These are phyloP conservation scores for Claviceps arundinis DNA, from an alignment of 2,329 filamentous ascomycete species.

Conservation along the genomic window DNA sequence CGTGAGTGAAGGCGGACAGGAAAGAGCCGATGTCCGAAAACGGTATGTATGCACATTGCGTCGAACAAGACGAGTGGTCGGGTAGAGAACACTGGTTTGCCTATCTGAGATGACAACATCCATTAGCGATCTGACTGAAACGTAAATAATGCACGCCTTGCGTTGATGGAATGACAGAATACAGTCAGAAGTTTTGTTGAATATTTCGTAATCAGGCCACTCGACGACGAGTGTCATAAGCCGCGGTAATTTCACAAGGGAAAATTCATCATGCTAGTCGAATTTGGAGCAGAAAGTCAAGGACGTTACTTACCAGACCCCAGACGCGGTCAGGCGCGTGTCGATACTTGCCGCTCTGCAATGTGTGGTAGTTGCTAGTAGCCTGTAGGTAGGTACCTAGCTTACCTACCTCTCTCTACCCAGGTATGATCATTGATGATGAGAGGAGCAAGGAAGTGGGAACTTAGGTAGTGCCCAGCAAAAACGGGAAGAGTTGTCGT, in stretches of 20 bases:
- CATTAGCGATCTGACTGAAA: background rate
- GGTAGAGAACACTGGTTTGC: background rate
- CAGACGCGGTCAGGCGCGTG: background rate
- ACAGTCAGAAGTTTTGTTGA: constrained; percentile 1
- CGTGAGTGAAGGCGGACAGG: background rate
- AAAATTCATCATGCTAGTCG: constrained; percentile 3
- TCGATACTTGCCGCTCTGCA: background rate
- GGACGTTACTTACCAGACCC: background rate
- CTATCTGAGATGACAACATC: background rate
- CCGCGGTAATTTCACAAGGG: constrained; percentile 5
- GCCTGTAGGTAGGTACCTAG: too few relatives aligned
- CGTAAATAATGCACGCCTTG: background rate
- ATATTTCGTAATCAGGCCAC: constrained; percentile 4
- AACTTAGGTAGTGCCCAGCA: too few relatives aligned
- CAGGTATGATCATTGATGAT: too few relatives aligned
- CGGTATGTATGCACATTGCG: background rate
- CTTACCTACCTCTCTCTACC: too few relatives aligned
- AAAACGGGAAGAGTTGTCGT: too few relatives aligned
- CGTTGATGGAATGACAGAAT: background rate
- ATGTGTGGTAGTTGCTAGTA: background rate
- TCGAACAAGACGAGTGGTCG: background rate
- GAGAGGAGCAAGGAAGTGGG: too few relatives aligned
- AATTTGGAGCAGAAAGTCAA: background rate
- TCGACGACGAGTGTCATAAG: constrained; percentile 3
- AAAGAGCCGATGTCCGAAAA: background rate